Evolutionary conservation across 331 rosid species (phyloP).

Genomic region (Cucumis variabilis): DNA sequence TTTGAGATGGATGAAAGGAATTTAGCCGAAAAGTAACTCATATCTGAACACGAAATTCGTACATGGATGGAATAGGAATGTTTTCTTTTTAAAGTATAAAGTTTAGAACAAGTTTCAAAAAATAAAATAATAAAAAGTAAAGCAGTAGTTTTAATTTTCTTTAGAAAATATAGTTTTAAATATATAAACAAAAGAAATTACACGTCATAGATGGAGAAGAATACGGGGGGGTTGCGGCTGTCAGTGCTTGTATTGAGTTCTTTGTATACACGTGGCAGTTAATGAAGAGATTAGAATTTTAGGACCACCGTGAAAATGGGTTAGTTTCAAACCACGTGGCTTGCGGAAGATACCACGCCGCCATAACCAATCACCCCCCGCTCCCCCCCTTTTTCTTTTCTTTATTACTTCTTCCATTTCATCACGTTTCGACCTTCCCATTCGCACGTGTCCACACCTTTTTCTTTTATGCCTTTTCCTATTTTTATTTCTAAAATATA

Average conservation of each 20-base stretch:
- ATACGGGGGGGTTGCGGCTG: conserved; percentile 52
- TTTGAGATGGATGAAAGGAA: neutral
- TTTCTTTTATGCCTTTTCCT: neutral
- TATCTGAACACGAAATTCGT: neutral
- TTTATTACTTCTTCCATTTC: conserved; percentile 41
- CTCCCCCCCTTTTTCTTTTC: neutral
- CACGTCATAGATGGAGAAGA: neutral
- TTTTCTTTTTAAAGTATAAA: neutral
- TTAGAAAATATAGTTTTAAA: neutral
- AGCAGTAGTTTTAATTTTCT: too few species aligned
- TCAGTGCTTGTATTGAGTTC: conserved; percentile 43
- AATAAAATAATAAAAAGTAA: neutral
- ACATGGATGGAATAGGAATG: neutral
- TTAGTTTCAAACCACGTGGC: conserved; percentile 66
- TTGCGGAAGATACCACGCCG: conserved; percentile 88
- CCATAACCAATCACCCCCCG: conserved; percentile 50
- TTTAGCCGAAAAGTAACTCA: too few species aligned
- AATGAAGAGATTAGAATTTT: conserved; percentile 32
- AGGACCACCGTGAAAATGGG: conserved; percentile 49
- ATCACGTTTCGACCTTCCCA: conserved; percentile 59
- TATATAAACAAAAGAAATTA: neutral
- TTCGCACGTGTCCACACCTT: conserved; percentile 46
- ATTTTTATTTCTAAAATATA: too few species aligned
- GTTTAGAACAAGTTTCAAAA: neutral
- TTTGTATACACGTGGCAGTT: conserved; percentile 42